Percentiles rank a stretch among this genome's conserved stretches.
Conservation (phyloP, 2,329 filamentous ascomycete species). For the Clonostachys byssicola region DNA sequence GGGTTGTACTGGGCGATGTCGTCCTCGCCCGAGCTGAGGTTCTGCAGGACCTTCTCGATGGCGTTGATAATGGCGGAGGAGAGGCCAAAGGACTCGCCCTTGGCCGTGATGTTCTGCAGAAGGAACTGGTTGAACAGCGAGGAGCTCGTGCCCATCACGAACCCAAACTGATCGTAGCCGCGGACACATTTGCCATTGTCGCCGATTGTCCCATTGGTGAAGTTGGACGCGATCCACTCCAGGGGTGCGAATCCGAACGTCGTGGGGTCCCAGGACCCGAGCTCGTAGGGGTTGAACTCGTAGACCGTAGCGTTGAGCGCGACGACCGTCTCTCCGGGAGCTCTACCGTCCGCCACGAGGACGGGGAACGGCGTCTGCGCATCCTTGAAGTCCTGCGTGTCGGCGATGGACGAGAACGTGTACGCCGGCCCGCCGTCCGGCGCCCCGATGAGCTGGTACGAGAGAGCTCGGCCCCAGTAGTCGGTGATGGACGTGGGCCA, state of each 20-base stretch:
- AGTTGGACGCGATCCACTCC: conserved; percentile 69
- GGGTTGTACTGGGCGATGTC: conserved; percentile 63
- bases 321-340: conserved; percentile 56
- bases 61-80: conserved; percentile 49
- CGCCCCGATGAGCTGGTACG: conserved; percentile 74
- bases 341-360: conserved; percentile 64
- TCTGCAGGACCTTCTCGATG: conserved; percentile 44
- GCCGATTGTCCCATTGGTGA: conserved; percentile 56
- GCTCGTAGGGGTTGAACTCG: conserved; percentile 77
- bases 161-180: conserved; percentile 81
- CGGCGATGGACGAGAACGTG: conserved; percentile 66
- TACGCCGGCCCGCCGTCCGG: conserved; percentile 66
- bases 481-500: conserved; percentile 66
- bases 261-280: conserved; percentile 73
- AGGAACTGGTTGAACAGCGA: conserved; percentile 81
- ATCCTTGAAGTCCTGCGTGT: conserved; percentile 53
- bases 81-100: conserved; percentile 35
- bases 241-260: conserved; percentile 68
- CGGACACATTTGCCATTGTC: conserved; percentile 58
- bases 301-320: conserved; percentile 70
- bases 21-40: conserved; percentile 50
- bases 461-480: conserved; percentile 74
- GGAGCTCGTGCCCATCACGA: conserved; percentile 80
- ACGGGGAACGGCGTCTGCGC: conserved; percentile 69
- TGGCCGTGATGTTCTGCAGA: conserved; percentile 45